phyloP scores from a whole-genome alignment of 2,329 filamentous ascomycete genomes.

The Microdochium bolleyi region DNA sequence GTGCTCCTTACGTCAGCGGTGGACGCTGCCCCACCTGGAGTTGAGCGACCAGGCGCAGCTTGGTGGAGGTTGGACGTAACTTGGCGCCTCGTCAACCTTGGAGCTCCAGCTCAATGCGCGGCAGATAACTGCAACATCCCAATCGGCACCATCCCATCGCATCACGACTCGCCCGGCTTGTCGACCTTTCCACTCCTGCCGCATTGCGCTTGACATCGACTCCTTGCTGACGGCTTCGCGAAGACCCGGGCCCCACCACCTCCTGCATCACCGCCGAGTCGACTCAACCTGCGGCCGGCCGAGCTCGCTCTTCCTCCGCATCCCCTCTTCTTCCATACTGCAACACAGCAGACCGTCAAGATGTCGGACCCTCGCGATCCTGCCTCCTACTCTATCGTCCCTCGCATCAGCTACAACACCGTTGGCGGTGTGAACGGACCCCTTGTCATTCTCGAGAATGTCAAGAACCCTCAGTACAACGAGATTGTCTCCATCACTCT shows the following conservation, averaged over 20 bases:
- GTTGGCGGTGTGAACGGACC: slow-evolving; percentile 97
- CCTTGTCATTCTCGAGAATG: slow-evolving; percentile 95
- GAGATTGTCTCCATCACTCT: slow-evolving; percentile 96
- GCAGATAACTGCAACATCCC: neutral
- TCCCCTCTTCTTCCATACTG: slow-evolving; percentile 2
- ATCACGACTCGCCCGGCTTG: neutral
- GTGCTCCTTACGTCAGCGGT: neutral
- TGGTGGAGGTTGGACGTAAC: neutral
- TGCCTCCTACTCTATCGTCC: slow-evolving; percentile 51
- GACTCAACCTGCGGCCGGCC: neutral
- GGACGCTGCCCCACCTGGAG: neutral
- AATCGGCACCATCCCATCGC: neutral
- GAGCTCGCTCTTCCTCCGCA: slow-evolving; percentile 4
- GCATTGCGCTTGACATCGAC: neutral
- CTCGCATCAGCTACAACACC: slow-evolving; percentile 86
- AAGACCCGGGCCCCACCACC: neutral
- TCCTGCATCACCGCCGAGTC: neutral
- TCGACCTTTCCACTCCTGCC: neutral
- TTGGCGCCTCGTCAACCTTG: neutral
- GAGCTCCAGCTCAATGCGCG: neutral
- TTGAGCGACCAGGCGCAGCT: neutral
- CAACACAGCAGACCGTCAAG: slow-evolving; percentile 12
- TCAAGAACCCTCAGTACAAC: slow-evolving; percentile 97
- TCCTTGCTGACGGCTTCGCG: neutral
- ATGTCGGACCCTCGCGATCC: slow-evolving; percentile 52